Conservation (phyloP, 1,139 yeast genomes). For the Pichia norvegensis region DNA sequence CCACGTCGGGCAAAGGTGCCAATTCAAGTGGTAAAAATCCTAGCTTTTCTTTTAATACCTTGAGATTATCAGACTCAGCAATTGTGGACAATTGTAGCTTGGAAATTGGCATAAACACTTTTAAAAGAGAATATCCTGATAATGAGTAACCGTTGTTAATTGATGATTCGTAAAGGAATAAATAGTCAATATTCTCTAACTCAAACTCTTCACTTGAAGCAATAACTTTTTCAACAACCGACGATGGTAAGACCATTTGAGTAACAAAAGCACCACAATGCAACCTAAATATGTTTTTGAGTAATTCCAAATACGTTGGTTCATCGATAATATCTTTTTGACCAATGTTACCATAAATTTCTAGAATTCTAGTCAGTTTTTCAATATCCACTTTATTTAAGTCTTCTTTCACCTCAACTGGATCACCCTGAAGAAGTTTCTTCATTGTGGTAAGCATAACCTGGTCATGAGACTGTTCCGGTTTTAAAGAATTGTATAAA, state of each 20-base stretch:
- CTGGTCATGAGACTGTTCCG: constrained; percentile 10
- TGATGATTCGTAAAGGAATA: constrained; percentile 18
- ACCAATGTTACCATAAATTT: constrained; percentile 13
- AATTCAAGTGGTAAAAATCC: constrained; percentile 3
- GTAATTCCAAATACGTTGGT: constrained; percentile 8
- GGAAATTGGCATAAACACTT: constrained; percentile 21
- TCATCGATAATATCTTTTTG: constrained; percentile 14
- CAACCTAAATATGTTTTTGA: constrained; percentile 15
- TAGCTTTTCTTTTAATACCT: constrained; percentile 5
- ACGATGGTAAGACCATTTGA: constrained; percentile 11
- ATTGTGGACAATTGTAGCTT: constrained; percentile 11
- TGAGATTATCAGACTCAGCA: constrained; percentile 12
- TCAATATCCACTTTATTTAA: constrained; percentile 13
- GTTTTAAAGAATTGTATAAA: constrained; percentile 16
- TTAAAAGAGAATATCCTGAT: constrained; percentile 15
- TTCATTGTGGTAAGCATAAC: constrained; percentile 17
- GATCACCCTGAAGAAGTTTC: constrained; percentile 25
- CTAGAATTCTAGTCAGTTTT: constrained; percentile 14
- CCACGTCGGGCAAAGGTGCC: constrained; percentile 12
- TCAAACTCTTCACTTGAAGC: constrained; percentile 1
- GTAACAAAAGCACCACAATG: constrained; percentile 15
- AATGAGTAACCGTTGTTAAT: constrained; percentile 12
- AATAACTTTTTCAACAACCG: constrained; percentile 10
- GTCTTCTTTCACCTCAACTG: constrained; percentile 20
- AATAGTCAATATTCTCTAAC: constrained; percentile 17